Evolutionary conservation across 257 asterid species (phyloP).

Genomic region (Verbena officinalis): DNA sequence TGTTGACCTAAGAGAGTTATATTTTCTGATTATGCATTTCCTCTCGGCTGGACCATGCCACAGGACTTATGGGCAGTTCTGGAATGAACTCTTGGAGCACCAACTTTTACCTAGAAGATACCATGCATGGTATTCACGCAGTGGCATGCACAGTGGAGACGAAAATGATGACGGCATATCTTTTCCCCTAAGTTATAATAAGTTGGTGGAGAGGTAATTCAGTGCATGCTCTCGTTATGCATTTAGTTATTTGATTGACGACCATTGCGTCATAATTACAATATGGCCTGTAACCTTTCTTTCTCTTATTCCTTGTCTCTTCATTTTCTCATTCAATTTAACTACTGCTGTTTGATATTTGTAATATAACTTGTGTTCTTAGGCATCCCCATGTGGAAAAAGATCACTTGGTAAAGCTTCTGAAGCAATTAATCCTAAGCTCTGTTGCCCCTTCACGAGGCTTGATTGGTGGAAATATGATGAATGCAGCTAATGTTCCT

Average conservation of each 20-base stretch:
- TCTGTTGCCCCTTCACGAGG: slow-evolving; percentile 59
- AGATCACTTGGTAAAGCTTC: slow-evolving; percentile 94
- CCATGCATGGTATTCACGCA: slow-evolving; percentile 96
- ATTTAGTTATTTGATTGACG: too few species aligned
- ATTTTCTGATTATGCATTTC: slow-evolving; percentile 95
- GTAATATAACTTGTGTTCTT: slow-evolving; percentile 23
- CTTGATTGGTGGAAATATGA: slow-evolving; percentile 47
- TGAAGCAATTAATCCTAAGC: slow-evolving; percentile 72
- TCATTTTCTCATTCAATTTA: slow-evolving; percentile 23
- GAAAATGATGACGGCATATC: slow-evolving; percentile 92
- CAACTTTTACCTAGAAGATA: slow-evolving; percentile 97
- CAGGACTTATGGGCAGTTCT: slow-evolving; percentile 86
- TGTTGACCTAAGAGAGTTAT: slow-evolving; percentile 87
- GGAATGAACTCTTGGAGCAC: slow-evolving; percentile 98
- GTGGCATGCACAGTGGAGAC: slow-evolving; percentile 71
- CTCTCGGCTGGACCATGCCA: slow-evolving; percentile 96
- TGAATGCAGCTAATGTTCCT: slow-evolving; percentile 87
- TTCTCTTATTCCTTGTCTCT: slow-evolving; percentile 11
- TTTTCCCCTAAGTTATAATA: slow-evolving; percentile 77
- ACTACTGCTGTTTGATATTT: slow-evolving; percentile 27
- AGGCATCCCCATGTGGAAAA: slow-evolving; percentile 88
- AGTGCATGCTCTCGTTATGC: not conserved
- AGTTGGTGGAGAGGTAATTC: slow-evolving; percentile 80
- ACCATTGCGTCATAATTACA: too few species aligned
- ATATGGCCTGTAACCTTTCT: too few species aligned